Conservation (phyloP, 768 basidiomycete species). For the Podaxis sp. region DNA sequence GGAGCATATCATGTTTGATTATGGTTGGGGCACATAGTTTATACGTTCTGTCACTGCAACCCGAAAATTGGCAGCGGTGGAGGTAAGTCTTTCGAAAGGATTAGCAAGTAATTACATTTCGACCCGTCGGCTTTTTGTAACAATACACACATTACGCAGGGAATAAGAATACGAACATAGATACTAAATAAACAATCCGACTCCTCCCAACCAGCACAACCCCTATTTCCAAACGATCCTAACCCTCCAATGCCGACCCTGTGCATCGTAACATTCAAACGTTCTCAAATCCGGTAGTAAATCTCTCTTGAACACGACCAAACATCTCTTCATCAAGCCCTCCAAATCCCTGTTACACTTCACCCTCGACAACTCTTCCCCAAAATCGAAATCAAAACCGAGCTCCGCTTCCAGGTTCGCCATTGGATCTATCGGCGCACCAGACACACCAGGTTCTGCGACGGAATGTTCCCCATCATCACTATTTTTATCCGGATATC, state of each 20-base stretch:
- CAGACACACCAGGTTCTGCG: not conserved
- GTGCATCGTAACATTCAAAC: not conserved
- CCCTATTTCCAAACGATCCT: not conserved
- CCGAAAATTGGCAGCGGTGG: too few relatives aligned
- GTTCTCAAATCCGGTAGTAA: not conserved
- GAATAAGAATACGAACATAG: too few relatives aligned
- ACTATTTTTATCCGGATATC: not conserved
- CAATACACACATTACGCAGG: too few relatives aligned
- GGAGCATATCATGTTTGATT: too few relatives aligned
- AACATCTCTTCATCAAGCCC: not conserved
- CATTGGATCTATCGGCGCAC: not conserved
- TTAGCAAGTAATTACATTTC: too few relatives aligned
- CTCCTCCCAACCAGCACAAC: not conserved
- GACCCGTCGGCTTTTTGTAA: too few relatives aligned
- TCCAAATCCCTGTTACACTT: not conserved
- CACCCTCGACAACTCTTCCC: not conserved
- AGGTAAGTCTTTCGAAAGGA: too few relatives aligned
- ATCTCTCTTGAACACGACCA: not conserved
- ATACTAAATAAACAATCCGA: too few relatives aligned
- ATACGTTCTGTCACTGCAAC: too few relatives aligned
- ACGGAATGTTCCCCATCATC: not conserved
- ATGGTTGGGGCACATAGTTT: too few relatives aligned
- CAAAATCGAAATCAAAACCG: not conserved
- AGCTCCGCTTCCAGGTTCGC: not conserved
- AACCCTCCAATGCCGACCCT: not conserved